Percentiles rank a stretch among this genome's conserved stretches.
Conservation (phyloP, 805 yeast species). For the Brettanomyces bruxellensis region DNA sequence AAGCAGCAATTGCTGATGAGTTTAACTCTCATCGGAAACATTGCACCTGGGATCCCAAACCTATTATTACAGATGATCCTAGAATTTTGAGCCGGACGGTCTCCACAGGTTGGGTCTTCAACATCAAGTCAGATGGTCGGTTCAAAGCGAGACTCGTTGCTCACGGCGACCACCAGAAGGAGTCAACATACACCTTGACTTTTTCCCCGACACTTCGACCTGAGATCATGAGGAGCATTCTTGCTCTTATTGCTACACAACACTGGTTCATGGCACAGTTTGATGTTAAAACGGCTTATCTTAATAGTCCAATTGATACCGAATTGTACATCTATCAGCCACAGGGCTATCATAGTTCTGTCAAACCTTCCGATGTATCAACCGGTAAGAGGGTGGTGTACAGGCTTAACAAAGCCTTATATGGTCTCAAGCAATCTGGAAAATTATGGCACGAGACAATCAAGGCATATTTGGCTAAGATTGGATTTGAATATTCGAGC, state of each 20-base stretch:
- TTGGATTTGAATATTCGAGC: not conserved
- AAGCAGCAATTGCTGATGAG: too few relatives aligned
- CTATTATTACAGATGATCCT: too few relatives aligned
- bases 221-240: not conserved
- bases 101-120: too few relatives aligned
- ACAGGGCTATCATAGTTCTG: not conserved
- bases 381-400: not conserved
- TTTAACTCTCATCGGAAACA: too few relatives aligned
- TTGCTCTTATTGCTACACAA: not conserved
- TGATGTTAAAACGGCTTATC: not conserved
- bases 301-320: too few relatives aligned
- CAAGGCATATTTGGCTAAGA: not conserved
- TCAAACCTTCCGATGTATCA: not conserved
- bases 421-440: constrained; percentile 4
- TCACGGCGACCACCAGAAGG: too few relatives aligned
- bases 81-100: too few relatives aligned
- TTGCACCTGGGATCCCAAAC: too few relatives aligned
- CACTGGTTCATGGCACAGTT: not conserved
- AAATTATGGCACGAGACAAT: not conserved
- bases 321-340: not conserved
- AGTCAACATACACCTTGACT: too few relatives aligned
- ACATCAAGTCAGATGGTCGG: too few relatives aligned
- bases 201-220: too few relatives aligned
- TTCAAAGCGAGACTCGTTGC: too few relatives aligned
- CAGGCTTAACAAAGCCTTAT: constrained; percentile 3